phyloP scores from a whole-genome alignment of 164 flowering plant genomes.

The Cinnamomum micranthum region DNA sequence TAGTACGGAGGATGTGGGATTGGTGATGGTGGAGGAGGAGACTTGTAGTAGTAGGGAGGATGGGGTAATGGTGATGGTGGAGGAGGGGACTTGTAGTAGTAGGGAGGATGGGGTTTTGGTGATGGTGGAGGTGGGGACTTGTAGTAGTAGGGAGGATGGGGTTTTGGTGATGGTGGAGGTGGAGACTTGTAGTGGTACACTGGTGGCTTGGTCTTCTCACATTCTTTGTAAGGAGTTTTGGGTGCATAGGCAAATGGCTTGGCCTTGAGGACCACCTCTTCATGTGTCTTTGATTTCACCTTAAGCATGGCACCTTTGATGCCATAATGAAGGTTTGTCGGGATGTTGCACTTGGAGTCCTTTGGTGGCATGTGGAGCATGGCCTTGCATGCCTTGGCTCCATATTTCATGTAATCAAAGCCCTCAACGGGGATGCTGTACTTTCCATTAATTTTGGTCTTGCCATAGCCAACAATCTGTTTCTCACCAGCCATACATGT shows the following conservation, averaged over 20 bases:
- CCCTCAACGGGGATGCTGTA: conserved; percentile 48
- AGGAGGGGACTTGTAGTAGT: conserved; percentile 19
- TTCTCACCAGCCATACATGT: conserved; percentile 58
- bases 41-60: conserved; percentile 12
- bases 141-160: conserved; percentile 33
- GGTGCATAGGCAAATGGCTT: conserved; percentile 74
- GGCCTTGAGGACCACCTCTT: conserved; percentile 54
- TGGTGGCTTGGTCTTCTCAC: conserved; percentile 32
- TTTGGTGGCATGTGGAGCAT: conserved; percentile 58
- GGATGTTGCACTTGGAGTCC: conserved; percentile 57
- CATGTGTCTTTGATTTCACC: conserved; percentile 51
- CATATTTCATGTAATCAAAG: conserved; percentile 44
- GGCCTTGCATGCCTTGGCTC: conserved; percentile 60
- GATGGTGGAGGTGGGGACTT: conserved; percentile 34
- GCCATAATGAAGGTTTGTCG: conserved; percentile 51
- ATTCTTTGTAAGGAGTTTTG: conserved; percentile 56
- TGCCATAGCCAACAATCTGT: conserved; percentile 52
- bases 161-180: conserved; percentile 20
- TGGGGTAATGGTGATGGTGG: conserved; percentile 15
- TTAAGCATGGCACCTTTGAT: conserved; percentile 42
- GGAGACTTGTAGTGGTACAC: conserved; percentile 24
- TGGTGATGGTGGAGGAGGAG: conserved; percentile 23
- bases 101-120: not conserved
- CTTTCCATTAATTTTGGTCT: conserved; percentile 66
- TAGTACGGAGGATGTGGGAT: too few species aligned